Conservation (phyloP, 2,329 filamentous ascomycete genomes). For the Emergomyces orientalis region DNA sequence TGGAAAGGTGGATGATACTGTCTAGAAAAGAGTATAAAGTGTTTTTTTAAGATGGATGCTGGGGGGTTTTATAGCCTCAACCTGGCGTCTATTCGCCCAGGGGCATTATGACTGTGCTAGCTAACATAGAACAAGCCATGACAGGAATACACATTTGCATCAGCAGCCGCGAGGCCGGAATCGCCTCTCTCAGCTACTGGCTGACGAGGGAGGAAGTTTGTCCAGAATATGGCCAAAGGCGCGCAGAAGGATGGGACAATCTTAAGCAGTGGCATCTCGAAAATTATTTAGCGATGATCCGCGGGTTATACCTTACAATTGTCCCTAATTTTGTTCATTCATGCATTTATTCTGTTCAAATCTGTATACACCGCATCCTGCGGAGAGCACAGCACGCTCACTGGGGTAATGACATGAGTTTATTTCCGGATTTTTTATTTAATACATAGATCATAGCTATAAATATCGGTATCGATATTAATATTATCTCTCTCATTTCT, state of each 20-base stretch:
- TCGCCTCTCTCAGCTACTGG: not conserved
- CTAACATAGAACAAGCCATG: not conserved
- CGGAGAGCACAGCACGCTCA: no score
- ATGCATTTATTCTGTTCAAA: no score
- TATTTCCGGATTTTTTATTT: no score
- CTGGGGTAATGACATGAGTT: no score
- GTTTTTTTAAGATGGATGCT: not conserved
- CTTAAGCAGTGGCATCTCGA: no score
- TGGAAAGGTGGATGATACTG: not conserved
- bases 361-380: no score
- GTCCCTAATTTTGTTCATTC: no score
- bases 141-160: not conserved
- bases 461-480: not conserved
- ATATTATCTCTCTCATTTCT: not conserved
- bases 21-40: not conserved
- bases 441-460: not conserved
- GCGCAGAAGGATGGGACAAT: no score
- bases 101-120: no score
- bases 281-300: no score
- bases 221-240: not conserved
- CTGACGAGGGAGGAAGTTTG: not conserved
- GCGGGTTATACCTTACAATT: no score
- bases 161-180: not conserved
- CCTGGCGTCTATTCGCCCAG: not conserved
- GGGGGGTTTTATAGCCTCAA: not conserved